Conservation (phyloP, 2,329 filamentous ascomycete genomes). For the Alternaria angustiovoidea region DNA sequence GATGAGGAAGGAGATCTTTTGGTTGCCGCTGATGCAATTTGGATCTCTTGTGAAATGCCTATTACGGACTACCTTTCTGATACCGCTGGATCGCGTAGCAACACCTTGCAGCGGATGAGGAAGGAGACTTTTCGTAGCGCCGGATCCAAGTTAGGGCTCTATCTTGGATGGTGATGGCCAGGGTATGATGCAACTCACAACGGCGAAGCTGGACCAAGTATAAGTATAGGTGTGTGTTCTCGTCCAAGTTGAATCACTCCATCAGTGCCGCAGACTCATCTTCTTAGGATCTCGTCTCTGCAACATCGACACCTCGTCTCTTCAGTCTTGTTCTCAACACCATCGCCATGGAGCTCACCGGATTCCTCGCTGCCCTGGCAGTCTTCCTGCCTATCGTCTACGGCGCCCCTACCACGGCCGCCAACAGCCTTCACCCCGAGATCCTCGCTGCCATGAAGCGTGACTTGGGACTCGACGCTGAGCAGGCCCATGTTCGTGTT, state of each 20-base stretch:
- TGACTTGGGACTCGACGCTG: conserved; percentile 52
- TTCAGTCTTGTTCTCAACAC: conserved; percentile 32
- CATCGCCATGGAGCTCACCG: conserved; percentile 51
- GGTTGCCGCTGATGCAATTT: conserved; percentile 13
- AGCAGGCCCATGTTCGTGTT: conserved; percentile 52
- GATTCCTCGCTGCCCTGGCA: conserved; percentile 51
- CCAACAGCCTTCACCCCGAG: conserved; percentile 51
- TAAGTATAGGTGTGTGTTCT: conserved; percentile 26
- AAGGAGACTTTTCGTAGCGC: conserved; percentile 22
- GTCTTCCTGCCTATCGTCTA: conserved; percentile 53
- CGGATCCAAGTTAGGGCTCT: conserved; percentile 13
- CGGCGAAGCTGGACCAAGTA: conserved; percentile 18
- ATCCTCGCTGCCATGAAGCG: conserved; percentile 56
- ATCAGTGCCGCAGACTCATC: conserved; percentile 26
- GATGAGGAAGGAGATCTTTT: conserved; percentile 29
- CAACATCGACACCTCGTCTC: conserved; percentile 31
- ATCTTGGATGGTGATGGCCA: conserved; percentile 1
- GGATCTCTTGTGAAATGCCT: conserved; percentile 14
- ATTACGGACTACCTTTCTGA: conserved; percentile 22
- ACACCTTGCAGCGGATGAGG: conserved; percentile 23
- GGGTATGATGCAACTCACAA: conserved; percentile 12
- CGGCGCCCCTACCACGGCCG: conserved; percentile 50
- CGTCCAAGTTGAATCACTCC: conserved; percentile 7
- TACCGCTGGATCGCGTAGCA: conserved; percentile 16
- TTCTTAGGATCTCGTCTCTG: conserved; percentile 35